A percentile compares a stretch with the other conserved stretches of the same genome.
Conservation (phyloP, 2,329 filamentous ascomycete genomes). For the Aspergillus arachidicola region DNA sequence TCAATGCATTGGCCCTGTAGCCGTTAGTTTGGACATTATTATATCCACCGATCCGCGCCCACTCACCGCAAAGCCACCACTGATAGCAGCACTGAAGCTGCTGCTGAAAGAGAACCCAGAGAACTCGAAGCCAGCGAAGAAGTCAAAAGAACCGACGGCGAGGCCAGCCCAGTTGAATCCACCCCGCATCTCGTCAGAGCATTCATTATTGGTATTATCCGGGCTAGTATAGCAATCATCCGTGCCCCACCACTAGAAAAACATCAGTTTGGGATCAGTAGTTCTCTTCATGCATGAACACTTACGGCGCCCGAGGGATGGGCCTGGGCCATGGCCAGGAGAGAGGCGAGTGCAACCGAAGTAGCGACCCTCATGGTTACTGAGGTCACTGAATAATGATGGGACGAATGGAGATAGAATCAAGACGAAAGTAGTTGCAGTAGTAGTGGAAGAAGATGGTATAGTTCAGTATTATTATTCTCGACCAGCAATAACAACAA, state of each 20-base stretch:
- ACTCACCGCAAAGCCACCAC: constrained; percentile 46
- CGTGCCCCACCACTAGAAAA: constrained; percentile 50
- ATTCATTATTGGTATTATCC: constrained; percentile 74
- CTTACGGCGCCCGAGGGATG: constrained; percentile 45
- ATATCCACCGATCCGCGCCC: constrained; percentile 16
- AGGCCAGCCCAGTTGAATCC: constrained; percentile 76
- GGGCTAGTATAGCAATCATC: constrained; percentile 66
- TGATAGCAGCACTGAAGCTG: constrained; percentile 47
- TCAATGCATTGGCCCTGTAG: constrained; percentile 63
- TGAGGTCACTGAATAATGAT: neutral
- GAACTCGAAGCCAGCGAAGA: constrained; percentile 74
- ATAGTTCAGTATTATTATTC: constrained; percentile 21
- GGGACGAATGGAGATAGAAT: constrained; percentile 23
- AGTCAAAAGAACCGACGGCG: constrained; percentile 60
- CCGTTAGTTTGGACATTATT: constrained; percentile 11
- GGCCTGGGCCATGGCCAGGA: constrained; percentile 51
- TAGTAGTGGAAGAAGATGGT: constrained; percentile 32
- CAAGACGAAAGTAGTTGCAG: constrained; percentile 1
- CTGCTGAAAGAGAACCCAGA: constrained; percentile 70
- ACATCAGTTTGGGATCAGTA: constrained; percentile 5
- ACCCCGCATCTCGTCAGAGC: constrained; percentile 66
- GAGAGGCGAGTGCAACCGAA: constrained; percentile 32
- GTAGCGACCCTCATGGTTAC: constrained; percentile 31
- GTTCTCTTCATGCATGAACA: constrained; percentile 18
- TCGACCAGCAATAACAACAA: constrained; percentile 21